Evolutionary conservation across 2,329 filamentous ascomycete genomes (phyloP).

Genomic region (Dothideomycetidae sp.): DNA sequence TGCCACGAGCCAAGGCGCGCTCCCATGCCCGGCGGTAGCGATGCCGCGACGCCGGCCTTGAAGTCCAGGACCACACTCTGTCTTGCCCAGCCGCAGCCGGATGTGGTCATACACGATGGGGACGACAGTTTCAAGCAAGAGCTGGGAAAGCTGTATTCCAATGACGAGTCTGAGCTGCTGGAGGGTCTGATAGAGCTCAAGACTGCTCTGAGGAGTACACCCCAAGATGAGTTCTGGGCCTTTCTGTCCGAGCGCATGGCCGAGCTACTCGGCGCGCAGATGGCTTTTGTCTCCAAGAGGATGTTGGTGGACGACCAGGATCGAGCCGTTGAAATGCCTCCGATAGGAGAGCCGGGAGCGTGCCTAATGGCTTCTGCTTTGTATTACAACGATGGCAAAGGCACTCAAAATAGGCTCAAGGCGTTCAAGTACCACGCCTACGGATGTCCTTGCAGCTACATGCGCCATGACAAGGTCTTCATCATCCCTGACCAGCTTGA

Average conservation of each 20-base stretch:
- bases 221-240: slow-evolving; percentile 49
- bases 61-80: slow-evolving; percentile 7
- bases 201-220: slow-evolving; percentile 35
- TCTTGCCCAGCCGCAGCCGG: slow-evolving; percentile 7
- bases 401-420: slow-evolving; percentile 38
- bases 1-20: not conserved
- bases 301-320: slow-evolving; percentile 46
- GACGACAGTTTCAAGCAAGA: slow-evolving; percentile 30
- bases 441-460: slow-evolving; percentile 50
- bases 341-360: slow-evolving; percentile 45
- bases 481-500: slow-evolving; percentile 49
- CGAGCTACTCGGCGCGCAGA: slow-evolving; percentile 48
- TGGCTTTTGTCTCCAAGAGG: slow-evolving; percentile 53
- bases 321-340: slow-evolving; percentile 45
- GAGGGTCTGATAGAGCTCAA: slow-evolving; percentile 49
- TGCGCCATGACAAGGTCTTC: slow-evolving; percentile 59
- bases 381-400: slow-evolving; percentile 48
- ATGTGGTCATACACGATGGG: slow-evolving; percentile 28
- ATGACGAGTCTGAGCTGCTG: slow-evolving; percentile 44
- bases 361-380: slow-evolving; percentile 52
- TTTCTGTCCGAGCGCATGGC: slow-evolving; percentile 50
- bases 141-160: slow-evolving; percentile 20
- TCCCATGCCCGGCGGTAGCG: not conserved
- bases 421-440: slow-evolving; percentile 52
- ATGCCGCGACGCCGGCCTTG: not conserved